Evolutionary conservation across 306 rosid genomes (phyloP).

Genomic region (Cucurbita argyrosperma): DNA sequence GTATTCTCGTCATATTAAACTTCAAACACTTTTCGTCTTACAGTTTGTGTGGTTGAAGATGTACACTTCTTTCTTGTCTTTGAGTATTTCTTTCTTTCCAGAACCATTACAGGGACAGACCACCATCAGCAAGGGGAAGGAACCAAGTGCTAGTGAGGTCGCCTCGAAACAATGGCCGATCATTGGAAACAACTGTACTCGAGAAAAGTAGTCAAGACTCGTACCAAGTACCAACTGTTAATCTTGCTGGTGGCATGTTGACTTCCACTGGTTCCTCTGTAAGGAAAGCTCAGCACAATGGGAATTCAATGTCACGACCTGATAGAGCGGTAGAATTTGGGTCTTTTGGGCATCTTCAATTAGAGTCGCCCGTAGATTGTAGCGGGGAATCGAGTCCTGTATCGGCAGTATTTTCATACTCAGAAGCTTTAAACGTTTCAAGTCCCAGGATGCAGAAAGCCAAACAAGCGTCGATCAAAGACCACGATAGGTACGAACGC

Average conservation of each 20-base stretch:
- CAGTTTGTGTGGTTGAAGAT: neutral
- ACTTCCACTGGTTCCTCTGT: constrained; percentile 18
- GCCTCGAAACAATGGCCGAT: constrained; percentile 26
- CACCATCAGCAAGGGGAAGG: constrained; percentile 30
- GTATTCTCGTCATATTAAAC: constrained; percentile 19
- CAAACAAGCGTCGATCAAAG: constrained; percentile 8
- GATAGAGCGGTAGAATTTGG: constrained; percentile 21
- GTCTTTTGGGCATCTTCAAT: constrained; percentile 12
- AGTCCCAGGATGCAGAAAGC: constrained; percentile 14
- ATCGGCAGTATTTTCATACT: neutral
- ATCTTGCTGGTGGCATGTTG: constrained; percentile 12
- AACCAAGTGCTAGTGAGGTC: constrained; percentile 26
- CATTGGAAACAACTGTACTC: constrained; percentile 13
- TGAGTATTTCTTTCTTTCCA: constrained; percentile 15
- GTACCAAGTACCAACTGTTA: constrained; percentile 15
- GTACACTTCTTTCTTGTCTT: neutral
- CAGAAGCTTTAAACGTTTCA: neutral
- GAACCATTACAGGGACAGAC: constrained; percentile 39
- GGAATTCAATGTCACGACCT: constrained; percentile 12
- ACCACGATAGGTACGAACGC: constrained; percentile 22
- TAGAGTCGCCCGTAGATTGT: constrained; percentile 12
- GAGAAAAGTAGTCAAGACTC: constrained; percentile 23
- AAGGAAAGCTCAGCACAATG: constrained; percentile 10
- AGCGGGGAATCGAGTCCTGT: constrained; percentile 8
- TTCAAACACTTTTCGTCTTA: neutral